These are phyloP conservation scores for Chlorella sp. DNA, from an alignment of 139 green algal genomes.

Conservation along the genomic window DNA sequence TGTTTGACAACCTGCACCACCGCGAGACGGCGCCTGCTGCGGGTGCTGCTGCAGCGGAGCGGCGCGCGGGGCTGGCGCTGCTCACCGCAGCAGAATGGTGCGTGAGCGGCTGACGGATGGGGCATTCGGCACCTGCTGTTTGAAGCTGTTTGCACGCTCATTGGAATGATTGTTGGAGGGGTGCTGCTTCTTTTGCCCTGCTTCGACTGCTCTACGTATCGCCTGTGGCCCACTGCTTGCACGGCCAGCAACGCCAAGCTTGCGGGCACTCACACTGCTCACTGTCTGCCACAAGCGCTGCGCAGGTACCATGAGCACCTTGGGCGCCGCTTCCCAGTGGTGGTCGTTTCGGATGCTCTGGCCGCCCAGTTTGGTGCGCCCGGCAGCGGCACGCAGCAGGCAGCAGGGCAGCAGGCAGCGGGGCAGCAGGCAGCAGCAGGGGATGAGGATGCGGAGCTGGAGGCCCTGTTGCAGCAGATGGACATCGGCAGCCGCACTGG, in stretches of 20 bases:
- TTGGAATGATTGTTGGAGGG: too few relatives aligned
- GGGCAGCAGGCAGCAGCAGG: slow-evolving; percentile 5
- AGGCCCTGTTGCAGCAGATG: slow-evolving; percentile 35
- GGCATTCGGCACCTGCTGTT: too few relatives aligned
- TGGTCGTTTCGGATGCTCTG: slow-evolving; percentile 51
- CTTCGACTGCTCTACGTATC: too few relatives aligned
- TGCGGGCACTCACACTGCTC: too few relatives aligned
- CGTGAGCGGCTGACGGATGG: too few relatives aligned
- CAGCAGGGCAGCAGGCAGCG: neutral
- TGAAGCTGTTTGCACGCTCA: too few relatives aligned
- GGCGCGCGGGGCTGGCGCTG: neutral
- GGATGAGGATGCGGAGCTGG: slow-evolving; percentile 24
- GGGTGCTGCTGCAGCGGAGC: neutral
- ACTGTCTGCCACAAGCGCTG: too few relatives aligned
- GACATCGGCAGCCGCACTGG: neutral
- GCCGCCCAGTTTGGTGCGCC: slow-evolving; percentile 9
- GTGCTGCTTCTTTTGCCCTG: too few relatives aligned
- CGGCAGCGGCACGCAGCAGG: neutral
- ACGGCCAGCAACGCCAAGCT: too few relatives aligned
- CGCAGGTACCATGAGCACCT: slow-evolving; percentile 60
- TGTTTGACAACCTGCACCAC: slow-evolving; percentile 77
- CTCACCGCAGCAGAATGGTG: slow-evolving; percentile 42
- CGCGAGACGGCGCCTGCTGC: slow-evolving; percentile 31
- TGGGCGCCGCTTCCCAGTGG: slow-evolving; percentile 40
- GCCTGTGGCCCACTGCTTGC: too few relatives aligned